These are phyloP conservation scores for Exophiala sp. DNA, from an alignment of 2,329 filamentous ascomycete genomes.

Conservation along the genomic window DNA sequence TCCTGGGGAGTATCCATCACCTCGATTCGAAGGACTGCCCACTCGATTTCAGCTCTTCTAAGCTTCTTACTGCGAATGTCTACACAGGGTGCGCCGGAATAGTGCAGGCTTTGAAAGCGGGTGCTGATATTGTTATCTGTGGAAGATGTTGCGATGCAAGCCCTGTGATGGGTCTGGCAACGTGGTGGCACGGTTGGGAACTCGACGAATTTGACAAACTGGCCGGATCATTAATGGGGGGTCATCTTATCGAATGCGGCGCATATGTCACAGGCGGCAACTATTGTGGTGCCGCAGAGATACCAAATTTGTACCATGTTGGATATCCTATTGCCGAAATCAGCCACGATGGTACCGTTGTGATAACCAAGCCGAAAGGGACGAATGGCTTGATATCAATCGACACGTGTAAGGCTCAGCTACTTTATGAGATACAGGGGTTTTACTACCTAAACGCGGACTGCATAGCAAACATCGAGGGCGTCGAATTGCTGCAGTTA, in stretches of 20 bases:
- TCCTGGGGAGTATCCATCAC: too few relatives aligned
- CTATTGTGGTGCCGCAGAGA: constrained; percentile 1
- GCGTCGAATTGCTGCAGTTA: neutral
- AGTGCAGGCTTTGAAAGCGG: constrained; percentile 30
- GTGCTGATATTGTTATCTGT: constrained; percentile 42
- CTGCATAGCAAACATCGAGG: constrained; percentile 7
- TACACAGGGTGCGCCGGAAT: too few relatives aligned
- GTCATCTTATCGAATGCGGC: constrained; percentile 35
- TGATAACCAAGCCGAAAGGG: constrained; percentile 46
- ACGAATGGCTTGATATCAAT: constrained; percentile 25
- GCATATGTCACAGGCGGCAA: constrained; percentile 35
- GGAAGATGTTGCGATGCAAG: constrained; percentile 42
- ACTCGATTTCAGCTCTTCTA: too few relatives aligned
- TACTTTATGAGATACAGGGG: constrained; percentile 50
- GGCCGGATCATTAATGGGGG: constrained; percentile 27
- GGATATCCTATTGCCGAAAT: constrained; percentile 51
- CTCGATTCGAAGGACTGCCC: too few relatives aligned
- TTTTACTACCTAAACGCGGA: constrained; percentile 44
- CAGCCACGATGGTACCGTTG: constrained; percentile 40
- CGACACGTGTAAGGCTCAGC: constrained; percentile 42
- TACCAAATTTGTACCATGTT: neutral
- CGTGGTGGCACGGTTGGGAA: constrained; percentile 25
- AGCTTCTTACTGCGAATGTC: too few relatives aligned
- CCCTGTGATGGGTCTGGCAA: constrained; percentile 32
- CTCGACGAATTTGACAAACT: constrained; percentile 19